Conservation (phyloP, 2,329 filamentous ascomycete genomes). For the Penicillium fuscoglaucum region DNA sequence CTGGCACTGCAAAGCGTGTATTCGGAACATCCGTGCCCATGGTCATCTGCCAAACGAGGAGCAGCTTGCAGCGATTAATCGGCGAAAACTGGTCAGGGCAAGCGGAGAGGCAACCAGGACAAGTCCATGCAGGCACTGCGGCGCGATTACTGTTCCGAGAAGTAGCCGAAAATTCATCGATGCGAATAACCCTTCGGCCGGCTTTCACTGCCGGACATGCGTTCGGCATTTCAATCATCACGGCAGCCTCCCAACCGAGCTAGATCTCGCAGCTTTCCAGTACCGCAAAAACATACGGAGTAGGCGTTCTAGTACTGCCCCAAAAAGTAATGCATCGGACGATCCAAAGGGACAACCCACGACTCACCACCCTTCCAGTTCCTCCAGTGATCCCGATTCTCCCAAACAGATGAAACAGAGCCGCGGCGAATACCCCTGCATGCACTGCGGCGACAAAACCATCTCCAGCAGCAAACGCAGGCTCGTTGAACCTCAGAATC, state of each 20-base stretch:
- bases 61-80: slow-evolving; percentile 1
- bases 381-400: not conserved
- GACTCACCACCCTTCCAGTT: not conserved
- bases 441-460: slow-evolving; percentile 7
- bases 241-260: not conserved
- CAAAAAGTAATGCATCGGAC: not conserved
- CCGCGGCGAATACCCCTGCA: slow-evolving; percentile 5
- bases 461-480: slow-evolving; percentile 7
- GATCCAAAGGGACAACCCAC: not conserved
- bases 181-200: slow-evolving; percentile 2
- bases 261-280: slow-evolving; percentile 1
- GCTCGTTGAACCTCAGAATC: slow-evolving; percentile 3
- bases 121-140: slow-evolving; percentile 10
- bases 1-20: slow-evolving; percentile 10
- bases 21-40: not conserved
- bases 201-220: slow-evolving; percentile 8
- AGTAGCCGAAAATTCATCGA: slow-evolving; percentile 6
- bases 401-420: slow-evolving; percentile 6
- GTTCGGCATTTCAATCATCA: slow-evolving; percentile 3
- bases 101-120: slow-evolving; percentile 1
- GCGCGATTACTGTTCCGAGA: not conserved
- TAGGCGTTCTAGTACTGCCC: not conserved
- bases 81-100: not conserved
- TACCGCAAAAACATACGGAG: not conserved
- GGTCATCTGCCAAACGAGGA: slow-evolving; percentile 6